Conservation (phyloP, 768 basidiomycete species). For the Gloeostereum incarnatum region DNA sequence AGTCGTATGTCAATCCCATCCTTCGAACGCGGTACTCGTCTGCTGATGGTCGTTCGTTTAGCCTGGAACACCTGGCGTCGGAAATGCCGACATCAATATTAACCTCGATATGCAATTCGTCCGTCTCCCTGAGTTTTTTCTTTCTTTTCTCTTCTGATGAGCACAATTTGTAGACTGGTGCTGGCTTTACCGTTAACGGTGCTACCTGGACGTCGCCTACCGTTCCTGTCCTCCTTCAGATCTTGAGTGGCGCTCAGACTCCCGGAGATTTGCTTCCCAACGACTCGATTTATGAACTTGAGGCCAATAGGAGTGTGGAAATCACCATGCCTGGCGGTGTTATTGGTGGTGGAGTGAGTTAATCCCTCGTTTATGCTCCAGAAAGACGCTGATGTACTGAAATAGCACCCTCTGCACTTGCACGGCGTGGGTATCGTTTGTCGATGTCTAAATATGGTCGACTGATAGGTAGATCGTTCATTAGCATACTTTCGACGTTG, state of each 20-base stretch:
- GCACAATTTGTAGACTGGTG: not conserved
- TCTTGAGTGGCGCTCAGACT: slow-evolving; percentile 40
- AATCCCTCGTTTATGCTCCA: not conserved
- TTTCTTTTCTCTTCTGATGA: not conserved
- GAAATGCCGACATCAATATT: slow-evolving; percentile 18
- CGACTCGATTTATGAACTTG: slow-evolving; percentile 37
- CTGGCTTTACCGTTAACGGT: slow-evolving; percentile 20
- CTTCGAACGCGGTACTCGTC: too few relatives aligned
- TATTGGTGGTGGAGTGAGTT: slow-evolving; percentile 25
- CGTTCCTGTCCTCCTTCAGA: slow-evolving; percentile 47
- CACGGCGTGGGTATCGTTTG: too few relatives aligned
- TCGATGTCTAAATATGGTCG: too few relatives aligned
- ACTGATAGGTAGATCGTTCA: too few relatives aligned
- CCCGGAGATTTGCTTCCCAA: slow-evolving; percentile 38
- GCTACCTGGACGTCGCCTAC: slow-evolving; percentile 25
- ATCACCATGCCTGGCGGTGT: slow-evolving; percentile 27
- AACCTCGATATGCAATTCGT: slow-evolving; percentile 13
- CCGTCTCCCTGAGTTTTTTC: not conserved
- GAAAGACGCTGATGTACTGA: not conserved
- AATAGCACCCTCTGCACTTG: slow-evolving; percentile 28
- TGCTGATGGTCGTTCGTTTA: too few relatives aligned
- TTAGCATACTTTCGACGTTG: too few relatives aligned
- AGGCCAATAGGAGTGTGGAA: slow-evolving; percentile 35
- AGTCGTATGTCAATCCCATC: too few relatives aligned
- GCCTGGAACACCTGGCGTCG: slow-evolving; percentile 12